Conservation (phyloP, 73 alveolate species). For the Tetrahymena thermophila region DNA sequence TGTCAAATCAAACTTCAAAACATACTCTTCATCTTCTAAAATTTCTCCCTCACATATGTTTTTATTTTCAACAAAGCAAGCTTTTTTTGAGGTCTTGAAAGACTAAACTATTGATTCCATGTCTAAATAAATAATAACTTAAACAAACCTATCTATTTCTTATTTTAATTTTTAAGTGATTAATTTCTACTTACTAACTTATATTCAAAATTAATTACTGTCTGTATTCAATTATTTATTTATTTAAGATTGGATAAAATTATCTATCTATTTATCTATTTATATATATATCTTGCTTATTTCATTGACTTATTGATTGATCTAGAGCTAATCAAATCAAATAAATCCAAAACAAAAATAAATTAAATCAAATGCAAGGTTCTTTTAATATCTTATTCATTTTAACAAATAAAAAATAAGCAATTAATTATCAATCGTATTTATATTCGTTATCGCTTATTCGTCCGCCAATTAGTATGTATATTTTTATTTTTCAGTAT, state of each 20-base stretch:
- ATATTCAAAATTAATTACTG: background rate
- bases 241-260: background rate
- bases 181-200: background rate
- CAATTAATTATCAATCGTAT: too few relatives aligned
- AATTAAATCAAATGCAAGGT: too few relatives aligned
- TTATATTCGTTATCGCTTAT: too few relatives aligned
- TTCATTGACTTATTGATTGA: too few relatives aligned
- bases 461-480: too few relatives aligned
- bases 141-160: background rate
- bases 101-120: background rate
- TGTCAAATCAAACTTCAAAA: background rate
- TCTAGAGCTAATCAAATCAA: background rate
- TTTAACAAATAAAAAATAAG: too few relatives aligned
- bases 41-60: background rate
- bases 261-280: background rate
- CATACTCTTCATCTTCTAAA: background rate
- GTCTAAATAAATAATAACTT: background rate
- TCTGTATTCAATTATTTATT: background rate
- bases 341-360: background rate
- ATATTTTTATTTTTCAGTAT: too few relatives aligned
- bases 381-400: too few relatives aligned
- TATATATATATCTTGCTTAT: background rate
- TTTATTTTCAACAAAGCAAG: background rate
- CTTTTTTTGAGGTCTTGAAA: background rate
- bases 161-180: background rate